Conservation (phyloP, 495 filamentous ascomycete genomes). For the Neurospora sp. region DNA sequence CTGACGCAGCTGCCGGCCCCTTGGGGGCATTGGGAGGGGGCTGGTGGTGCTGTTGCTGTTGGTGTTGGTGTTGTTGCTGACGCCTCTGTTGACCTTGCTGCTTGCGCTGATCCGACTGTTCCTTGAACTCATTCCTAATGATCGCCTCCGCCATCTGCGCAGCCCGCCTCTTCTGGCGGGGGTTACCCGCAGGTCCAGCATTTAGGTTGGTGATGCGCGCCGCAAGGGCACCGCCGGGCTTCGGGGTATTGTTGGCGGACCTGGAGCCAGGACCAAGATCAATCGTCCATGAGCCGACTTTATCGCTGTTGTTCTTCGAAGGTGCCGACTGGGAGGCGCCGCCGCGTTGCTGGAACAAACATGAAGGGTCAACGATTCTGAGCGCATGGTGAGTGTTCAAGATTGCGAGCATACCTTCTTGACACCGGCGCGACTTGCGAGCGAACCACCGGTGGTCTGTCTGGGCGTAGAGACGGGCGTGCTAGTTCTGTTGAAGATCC, state of each 20-base stretch:
- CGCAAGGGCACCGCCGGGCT: conserved; percentile 28
- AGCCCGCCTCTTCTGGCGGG: conserved; percentile 19
- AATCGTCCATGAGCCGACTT: background rate
- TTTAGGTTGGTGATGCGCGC: conserved; percentile 33
- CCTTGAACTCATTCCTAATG: conserved; percentile 21
- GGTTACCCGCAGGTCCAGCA: conserved; percentile 13
- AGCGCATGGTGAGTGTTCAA: background rate
- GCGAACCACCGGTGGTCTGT: conserved; percentile 40
- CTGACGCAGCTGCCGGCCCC: background rate
- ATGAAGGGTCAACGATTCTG: background rate
- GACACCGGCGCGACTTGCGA: conserved; percentile 68
- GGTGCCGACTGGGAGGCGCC: conserved; percentile 18
- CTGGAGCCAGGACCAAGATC: background rate
- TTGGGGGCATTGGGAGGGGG: conserved; percentile 2
- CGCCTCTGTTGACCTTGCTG: conserved; percentile 12
- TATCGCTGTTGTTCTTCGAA: background rate
- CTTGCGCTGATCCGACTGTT: conserved; percentile 21
- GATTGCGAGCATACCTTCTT: conserved; percentile 46
- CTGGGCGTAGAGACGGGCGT: conserved; percentile 46
- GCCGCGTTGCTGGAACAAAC: conserved; percentile 30
- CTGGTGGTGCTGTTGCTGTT: conserved; percentile 1
- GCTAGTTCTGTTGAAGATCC: conserved; percentile 58
- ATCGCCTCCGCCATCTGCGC: conserved; percentile 23
- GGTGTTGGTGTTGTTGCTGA: background rate
- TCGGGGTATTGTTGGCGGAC: conserved; percentile 20